Evolutionary conservation across 208 protist species (phyloP), one percentile per base, ranked within the genome.

Genomic region (Wallacemonas sp.): DNA sequence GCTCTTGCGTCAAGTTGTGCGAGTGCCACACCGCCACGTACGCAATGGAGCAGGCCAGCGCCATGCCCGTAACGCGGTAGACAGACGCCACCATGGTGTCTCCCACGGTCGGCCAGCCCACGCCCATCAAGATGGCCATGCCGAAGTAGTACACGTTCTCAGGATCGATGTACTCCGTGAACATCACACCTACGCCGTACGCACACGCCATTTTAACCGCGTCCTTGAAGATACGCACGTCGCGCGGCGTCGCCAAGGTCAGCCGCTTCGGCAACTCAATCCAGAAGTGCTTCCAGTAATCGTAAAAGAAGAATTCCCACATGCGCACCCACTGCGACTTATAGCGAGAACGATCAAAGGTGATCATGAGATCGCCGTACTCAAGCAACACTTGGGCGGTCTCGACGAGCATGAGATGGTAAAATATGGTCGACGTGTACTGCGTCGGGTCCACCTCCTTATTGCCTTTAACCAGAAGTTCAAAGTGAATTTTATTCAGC

Each of bases 131-230:
- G 63, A 91, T 91, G 12, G 74, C 70, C 81, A 91, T 88, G 2
- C 81, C 82, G 56, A 88, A 91, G 67, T 82, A 88, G 59, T 88
- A 88, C 1, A 82, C 60, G 33, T 84, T 84, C 11, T 77, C 51
- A 2, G 21, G 45, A 49, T 88, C 82, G 54, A 72, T 75, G 70
- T 88, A 82, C 0, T 80, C 62, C 19, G 85, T 82, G 41, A 77
- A 88, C 64, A 73, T 47, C 58, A 75, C 65, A 30, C 75, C 71
- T 4, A 84, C 21, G 31, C 66, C 73, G 56, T 79, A 80, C 36
- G 54, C 74, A 47, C 44, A 67, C 33, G 74, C 54, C 39, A 71
- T 51, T 28, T 80, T 80, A 27, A 80, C 66, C n/a, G 63, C 74
- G 62, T 80, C 68, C 68, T 80, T 80, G 19, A 68, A 31, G 14